Conservation (phyloP, 2,329 filamentous ascomycete genomes). For the Diaporthe capsici region DNA sequence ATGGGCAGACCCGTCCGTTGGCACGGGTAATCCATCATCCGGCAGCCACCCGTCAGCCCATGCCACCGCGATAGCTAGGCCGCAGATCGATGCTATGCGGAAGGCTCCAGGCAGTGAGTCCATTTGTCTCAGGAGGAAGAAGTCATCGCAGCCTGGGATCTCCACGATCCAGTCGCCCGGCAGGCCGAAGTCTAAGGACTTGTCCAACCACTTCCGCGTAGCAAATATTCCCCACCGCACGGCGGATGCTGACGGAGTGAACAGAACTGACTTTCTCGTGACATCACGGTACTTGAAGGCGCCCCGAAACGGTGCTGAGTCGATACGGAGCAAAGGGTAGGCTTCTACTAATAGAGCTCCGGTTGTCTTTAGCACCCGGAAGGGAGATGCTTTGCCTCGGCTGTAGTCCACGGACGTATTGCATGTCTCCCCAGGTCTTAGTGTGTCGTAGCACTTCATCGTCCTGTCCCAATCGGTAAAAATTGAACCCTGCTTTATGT, state of each 20-base stretch:
- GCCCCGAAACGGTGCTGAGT: no score
- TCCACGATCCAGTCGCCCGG: slow-evolving; percentile 6
- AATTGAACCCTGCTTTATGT: not conserved
- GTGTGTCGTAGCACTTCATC: not conserved
- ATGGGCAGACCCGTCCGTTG: not conserved
- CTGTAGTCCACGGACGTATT: not conserved
- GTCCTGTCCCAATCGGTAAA: no score
- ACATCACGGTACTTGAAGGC: not conserved
- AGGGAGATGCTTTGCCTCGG: not conserved
- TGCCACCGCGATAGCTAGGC: not conserved
- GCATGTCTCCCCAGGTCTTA: not conserved
- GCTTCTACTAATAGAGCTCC: not conserved
- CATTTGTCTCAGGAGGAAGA: not conserved
- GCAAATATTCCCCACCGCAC: not conserved
- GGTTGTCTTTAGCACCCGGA: not conserved
- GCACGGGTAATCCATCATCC: not conserved
- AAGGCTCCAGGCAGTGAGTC: not conserved
- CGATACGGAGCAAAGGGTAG: not conserved
- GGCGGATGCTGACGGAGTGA: not conserved
- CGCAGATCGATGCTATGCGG: not conserved
- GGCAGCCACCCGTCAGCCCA: not conserved
- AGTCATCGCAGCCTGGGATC: not conserved
- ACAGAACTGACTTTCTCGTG: not conserved
- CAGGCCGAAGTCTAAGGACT: not conserved
- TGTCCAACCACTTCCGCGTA: not conserved